Base-by-base conservation (phyloP, 257 asterid genomes). In the Penstemon eatonii region DNA sequence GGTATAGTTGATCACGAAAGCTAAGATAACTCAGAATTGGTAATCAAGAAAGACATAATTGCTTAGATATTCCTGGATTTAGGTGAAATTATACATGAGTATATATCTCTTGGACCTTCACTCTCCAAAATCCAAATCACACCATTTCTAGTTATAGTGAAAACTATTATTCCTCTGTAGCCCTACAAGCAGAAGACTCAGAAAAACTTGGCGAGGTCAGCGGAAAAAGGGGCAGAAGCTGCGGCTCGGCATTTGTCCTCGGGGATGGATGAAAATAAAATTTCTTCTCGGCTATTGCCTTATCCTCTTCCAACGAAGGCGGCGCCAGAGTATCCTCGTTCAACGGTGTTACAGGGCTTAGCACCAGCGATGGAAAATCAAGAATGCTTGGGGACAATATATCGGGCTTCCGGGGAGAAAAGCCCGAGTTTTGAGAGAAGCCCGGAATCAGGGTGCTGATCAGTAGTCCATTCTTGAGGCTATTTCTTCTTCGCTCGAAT, bases 351-450 rank as follows among this genome's bases (percentile, higher is more conserved):
- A 75, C 80, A 0, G 96, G 96, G 79, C 98, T 88, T 49, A 92
- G 89, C 18, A 74, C 89, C 69, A 92, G 90, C 3, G 98, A 65
- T 46, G 95, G 98, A 12, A 92, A 89, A 82, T 89, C 91, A 10
- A 92, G 98, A 58, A 92, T 83, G 77, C 96, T 89, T 0, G 98
- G 98, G 0, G 98, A 92, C 69, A 89, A 53, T 61, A 89, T 83
- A 88, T 87, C 96, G 37, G 72, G 85, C 70, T 85, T 79, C 4
- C 92, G 71, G 1, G 84, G 89, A 4, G 88, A 25, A 25, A 25
- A 25, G 33, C 33, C 33, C 33, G 33, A 38, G 38, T 60, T 75
- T 5, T 42, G 75, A 11, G 73, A 71, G 5, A 67, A 68, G 43
- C 86, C 89, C 67, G 93, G 80, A n/a, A 68, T 49, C 72, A 85